Evolutionary conservation across 768 basidiomycete genomes (phyloP).

Genomic region (Lepiota brunneoincarnata): DNA sequence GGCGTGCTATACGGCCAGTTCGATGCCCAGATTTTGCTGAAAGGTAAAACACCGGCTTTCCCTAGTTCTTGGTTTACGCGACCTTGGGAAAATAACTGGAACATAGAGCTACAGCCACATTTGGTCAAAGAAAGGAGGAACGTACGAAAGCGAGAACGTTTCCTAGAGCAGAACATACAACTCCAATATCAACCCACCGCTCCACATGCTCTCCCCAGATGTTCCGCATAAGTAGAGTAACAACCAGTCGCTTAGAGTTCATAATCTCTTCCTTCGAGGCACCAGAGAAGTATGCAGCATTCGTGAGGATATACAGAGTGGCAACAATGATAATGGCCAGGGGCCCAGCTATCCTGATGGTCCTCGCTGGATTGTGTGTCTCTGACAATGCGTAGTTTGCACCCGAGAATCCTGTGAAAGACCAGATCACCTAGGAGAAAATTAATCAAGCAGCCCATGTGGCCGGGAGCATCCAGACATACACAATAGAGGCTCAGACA

Average conservation of each 20-base stretch:
- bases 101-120: neutral
- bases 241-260: constrained; percentile 48
- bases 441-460: neutral
- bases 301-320: constrained; percentile 47
- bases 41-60: constrained; percentile 54
- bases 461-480: constrained; percentile 12
- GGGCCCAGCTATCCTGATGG: constrained; percentile 53
- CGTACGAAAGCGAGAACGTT: constrained; percentile 49
- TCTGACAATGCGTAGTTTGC: constrained; percentile 61
- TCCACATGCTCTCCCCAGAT: constrained; percentile 48
- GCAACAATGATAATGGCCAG: constrained; percentile 46
- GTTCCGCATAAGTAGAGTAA: constrained; percentile 54
- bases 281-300: constrained; percentile 56
- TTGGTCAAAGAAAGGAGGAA: constrained; percentile 17
- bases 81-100: constrained; percentile 20
- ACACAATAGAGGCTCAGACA: constrained; percentile 48
- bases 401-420: constrained; percentile 52
- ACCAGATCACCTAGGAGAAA: constrained; percentile 33
- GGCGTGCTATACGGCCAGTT: constrained; percentile 58
- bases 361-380: constrained; percentile 49
- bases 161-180: constrained; percentile 51
- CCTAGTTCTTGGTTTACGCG: constrained; percentile 56
- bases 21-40: constrained; percentile 52
- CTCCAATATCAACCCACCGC: constrained; percentile 24
- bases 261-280: constrained; percentile 56